These are phyloP conservation scores for Penicillium paneum DNA, from an alignment of 2,329 filamentous ascomycete genomes.

Conservation along the genomic window DNA sequence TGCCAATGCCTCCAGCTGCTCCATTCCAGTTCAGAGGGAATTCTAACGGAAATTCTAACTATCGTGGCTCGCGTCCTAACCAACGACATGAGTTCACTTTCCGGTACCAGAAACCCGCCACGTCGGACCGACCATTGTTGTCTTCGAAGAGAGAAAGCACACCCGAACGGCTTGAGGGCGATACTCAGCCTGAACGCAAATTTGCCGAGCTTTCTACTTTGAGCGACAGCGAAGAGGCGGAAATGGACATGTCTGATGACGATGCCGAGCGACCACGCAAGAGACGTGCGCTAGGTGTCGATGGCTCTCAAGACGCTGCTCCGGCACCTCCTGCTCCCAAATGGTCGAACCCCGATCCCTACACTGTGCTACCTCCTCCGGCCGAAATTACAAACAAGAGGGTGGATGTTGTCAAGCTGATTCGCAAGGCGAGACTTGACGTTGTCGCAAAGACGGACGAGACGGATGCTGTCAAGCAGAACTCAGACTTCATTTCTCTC, in stretches of 20 bases:
- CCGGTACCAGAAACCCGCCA: slow-evolving; percentile 36
- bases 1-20: slow-evolving; percentile 2
- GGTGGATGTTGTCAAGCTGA: slow-evolving; percentile 83
- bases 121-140: slow-evolving; percentile 39
- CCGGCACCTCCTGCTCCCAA: slow-evolving; percentile 54
- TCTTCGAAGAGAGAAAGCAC: slow-evolving; percentile 34
- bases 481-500: slow-evolving; percentile 87
- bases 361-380: slow-evolving; percentile 78
- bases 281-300: slow-evolving; percentile 33
- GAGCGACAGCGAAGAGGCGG: slow-evolving; percentile 47
- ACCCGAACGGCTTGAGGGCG: slow-evolving; percentile 33
- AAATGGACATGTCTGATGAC: slow-evolving; percentile 45
- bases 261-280: slow-evolving; percentile 38
- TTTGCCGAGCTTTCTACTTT: slow-evolving; percentile 39
- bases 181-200: slow-evolving; percentile 30
- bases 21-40: slow-evolving; percentile 18
- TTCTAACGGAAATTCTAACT: neutral
- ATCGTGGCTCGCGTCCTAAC: slow-evolving; percentile 5
- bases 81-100: slow-evolving; percentile 39
- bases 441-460: slow-evolving; percentile 47
- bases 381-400: slow-evolving; percentile 70
- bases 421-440: slow-evolving; percentile 79
- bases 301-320: slow-evolving; percentile 24
- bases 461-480: slow-evolving; percentile 54
- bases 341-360: slow-evolving; percentile 96